Conservation (phyloP, 148 eudicot genomes). For the Gaultheria prostrata region DNA sequence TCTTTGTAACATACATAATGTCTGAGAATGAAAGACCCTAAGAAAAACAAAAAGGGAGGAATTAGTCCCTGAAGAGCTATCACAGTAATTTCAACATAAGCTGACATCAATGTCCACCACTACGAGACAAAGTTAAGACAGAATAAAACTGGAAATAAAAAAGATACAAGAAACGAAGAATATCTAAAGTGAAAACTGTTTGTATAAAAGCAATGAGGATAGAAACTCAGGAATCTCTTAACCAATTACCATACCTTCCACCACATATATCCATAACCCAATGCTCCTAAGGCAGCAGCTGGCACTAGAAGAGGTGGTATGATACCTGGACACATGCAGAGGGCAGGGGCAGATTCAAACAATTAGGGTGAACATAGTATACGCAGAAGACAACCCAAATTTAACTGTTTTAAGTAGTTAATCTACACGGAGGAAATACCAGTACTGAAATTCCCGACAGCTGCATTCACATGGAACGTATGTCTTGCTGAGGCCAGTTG, state of each 20-base stretch:
- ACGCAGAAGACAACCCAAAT: background rate
- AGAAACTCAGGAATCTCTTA: background rate
- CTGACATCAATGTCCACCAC: too few species aligned
- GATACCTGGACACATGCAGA: constrained; percentile 31
- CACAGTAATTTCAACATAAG: background rate
- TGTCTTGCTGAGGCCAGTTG: constrained; percentile 62
- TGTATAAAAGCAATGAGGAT: background rate
- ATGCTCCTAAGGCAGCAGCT: constrained; percentile 74
- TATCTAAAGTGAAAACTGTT: background rate
- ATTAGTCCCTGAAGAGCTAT: background rate
- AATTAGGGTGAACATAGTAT: background rate
- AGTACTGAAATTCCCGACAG: constrained; percentile 9
- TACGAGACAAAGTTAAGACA: background rate
- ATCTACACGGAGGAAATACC: constrained; percentile 24
- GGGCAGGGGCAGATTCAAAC: background rate
- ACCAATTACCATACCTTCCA: constrained; percentile 65
- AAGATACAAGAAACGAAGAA: background rate
- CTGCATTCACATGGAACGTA: too few species aligned
- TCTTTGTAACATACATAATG: constrained; percentile 92
- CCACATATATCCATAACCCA: constrained; percentile 97
- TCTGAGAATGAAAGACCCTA: constrained; percentile 52
- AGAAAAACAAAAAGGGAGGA: background rate
- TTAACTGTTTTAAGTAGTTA: background rate
- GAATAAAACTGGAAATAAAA: background rate
- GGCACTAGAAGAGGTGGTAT: constrained; percentile 54